These are phyloP conservation scores for Pythium phragmitis DNA, from an alignment of 352 stramenopile species.

Conservation along the genomic window DNA sequence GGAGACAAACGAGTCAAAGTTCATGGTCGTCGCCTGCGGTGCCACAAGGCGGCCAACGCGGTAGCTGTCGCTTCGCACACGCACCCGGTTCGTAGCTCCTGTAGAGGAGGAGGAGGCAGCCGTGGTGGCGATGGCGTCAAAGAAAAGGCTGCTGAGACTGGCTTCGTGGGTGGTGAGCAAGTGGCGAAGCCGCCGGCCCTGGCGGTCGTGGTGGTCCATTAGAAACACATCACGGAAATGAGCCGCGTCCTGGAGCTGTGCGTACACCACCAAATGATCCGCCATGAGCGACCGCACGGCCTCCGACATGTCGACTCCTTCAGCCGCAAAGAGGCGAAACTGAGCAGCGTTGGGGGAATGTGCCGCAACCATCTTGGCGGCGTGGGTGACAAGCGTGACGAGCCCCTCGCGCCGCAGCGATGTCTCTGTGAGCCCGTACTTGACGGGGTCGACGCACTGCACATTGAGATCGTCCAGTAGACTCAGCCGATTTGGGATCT, in stretches of 20 bases:
- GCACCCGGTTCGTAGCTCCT: neutral
- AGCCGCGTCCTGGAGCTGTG: slow-evolving; percentile 57
- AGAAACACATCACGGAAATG: slow-evolving; percentile 68
- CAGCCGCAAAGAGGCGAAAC: slow-evolving; percentile 38
- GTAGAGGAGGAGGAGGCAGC: neutral
- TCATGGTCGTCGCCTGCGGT: slow-evolving; percentile 16
- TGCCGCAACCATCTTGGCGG: slow-evolving; percentile 46
- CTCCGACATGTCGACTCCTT: slow-evolving; percentile 65
- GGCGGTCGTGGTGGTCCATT: slow-evolving; percentile 15
- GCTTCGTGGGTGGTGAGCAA: slow-evolving; percentile 35
- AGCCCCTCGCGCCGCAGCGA: slow-evolving; percentile 47
- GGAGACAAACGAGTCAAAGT: slow-evolving; percentile 17
- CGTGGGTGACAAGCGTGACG: slow-evolving; percentile 46
- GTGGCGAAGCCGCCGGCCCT: slow-evolving; percentile 21
- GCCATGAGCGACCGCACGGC: slow-evolving; percentile 45
- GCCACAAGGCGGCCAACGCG: neutral
- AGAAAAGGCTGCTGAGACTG: slow-evolving; percentile 45
- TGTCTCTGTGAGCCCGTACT: slow-evolving; percentile 48
- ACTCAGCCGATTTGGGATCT: slow-evolving; percentile 45
- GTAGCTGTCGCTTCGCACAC: slow-evolving; percentile 11
- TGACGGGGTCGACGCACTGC: slow-evolving; percentile 39
- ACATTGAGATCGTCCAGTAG: slow-evolving; percentile 70
- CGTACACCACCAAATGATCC: slow-evolving; percentile 57
- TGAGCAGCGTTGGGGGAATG: slow-evolving; percentile 37
- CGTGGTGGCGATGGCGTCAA: slow-evolving; percentile 28